Base-by-base conservation (phyloP, 169 alveolate species). In the Theileria sp. region DNA sequence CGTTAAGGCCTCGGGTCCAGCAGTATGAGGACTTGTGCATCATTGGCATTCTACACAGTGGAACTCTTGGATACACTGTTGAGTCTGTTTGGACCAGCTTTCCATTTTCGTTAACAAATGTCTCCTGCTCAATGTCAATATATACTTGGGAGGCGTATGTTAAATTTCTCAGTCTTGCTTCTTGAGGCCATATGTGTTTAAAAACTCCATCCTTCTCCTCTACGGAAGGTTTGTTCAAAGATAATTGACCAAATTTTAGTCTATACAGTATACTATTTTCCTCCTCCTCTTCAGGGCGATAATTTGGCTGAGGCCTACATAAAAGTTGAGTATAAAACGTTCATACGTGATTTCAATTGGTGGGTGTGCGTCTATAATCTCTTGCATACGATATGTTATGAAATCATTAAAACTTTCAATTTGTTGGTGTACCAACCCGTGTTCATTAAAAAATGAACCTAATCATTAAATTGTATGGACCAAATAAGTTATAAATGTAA, bases 1-100 rank as follows among this genome's bases (percentile, higher is more conserved):
- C 96, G 44, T 94, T 91, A 54, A 94, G 76, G 25, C 92, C 93
- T 73, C 94, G 89, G 21, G 98, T 92, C 94, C 98, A 94, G 86
- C 99, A 98, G 83, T 92, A 97, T 65, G 90, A 95, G 12, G 99
- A 95, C 80, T 98, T 94, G 44, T 97, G 95, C 99, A 98, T 98
- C 87, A 98, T 96, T 21, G 99, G 99, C 23, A 98, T 94, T 80
- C 95, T 94, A 36, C 99, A 99, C 81, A 97, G 95, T 60, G 92
- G 92, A 30, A 96, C 95, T 60, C 97, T 91, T 38, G 95, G 93
- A 79, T 92, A 93, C 28, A 88, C 80, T 36, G 90, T 88, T 30
- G 87, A 88, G 81, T 94, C 94, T 44, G 92, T 83, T 62, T 81
- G 94, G 51, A 77, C 87, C 68, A 71, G 89, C 62, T 87, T 90